Evolutionary conservation across 164 flowering plant genomes (phyloP).

Genomic region (Litsea cubeba): DNA sequence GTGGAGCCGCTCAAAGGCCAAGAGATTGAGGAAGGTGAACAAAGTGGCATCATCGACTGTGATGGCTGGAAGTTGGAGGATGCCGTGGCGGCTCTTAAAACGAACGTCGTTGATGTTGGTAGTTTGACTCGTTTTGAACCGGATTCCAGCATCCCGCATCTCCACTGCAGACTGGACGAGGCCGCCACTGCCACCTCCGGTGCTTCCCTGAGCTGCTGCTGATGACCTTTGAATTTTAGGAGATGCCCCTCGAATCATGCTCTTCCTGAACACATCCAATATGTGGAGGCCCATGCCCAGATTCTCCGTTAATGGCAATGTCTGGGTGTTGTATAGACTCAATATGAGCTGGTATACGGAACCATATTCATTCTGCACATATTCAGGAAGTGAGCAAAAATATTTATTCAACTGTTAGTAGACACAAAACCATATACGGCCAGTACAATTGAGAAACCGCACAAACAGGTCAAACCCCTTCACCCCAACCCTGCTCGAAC

Average conservation of each 20-base stretch:
- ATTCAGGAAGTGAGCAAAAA: background rate
- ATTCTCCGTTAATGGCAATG: background rate
- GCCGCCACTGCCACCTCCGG: background rate
- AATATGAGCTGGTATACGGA: constrained; percentile 10
- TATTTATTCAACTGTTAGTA: background rate
- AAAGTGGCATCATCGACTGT: constrained; percentile 43
- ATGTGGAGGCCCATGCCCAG: background rate
- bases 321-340: background rate
- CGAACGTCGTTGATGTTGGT: background rate
- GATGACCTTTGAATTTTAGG: background rate
- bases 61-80: constrained; percentile 39
- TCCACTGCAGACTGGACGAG: background rate
- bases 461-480: too few relatives aligned
- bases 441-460: background rate
- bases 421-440: background rate
- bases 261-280: background rate
- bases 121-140: background rate
- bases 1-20: constrained; percentile 57
- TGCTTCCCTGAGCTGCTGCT: background rate
- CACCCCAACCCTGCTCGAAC: too few relatives aligned
- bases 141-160: background rate
- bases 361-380: background rate
- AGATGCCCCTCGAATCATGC: background rate
- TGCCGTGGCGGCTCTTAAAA: constrained; percentile 16
- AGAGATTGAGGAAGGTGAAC: constrained; percentile 40